Percentiles rank a stretch among this genome's conserved stretches.
phyloP scores from a whole-genome alignment of 768 basidiomycete genomes.

The Mycena rosella region DNA sequence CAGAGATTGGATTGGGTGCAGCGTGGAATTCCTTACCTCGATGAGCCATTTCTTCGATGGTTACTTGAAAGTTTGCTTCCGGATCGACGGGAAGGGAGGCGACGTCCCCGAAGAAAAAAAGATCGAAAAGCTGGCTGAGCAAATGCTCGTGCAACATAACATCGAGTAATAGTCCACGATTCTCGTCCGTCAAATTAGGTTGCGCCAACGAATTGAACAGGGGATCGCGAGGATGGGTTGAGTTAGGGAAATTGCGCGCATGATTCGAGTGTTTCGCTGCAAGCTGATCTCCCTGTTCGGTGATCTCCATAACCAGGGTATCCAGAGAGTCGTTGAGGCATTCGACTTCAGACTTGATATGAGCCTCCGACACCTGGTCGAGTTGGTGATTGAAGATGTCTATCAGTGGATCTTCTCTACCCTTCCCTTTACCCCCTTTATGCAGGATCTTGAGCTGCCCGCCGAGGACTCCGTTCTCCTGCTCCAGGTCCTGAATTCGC shows the following conservation, averaged over 20 bases:
- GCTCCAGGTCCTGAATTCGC: background rate
- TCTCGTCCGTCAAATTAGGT: background rate
- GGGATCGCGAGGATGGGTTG: background rate
- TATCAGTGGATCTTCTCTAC: background rate
- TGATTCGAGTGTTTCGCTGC: background rate
- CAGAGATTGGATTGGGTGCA: background rate
- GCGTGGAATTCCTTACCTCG: background rate
- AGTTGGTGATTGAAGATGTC: slow-evolving; percentile 30
- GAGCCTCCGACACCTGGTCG: slow-evolving; percentile 36
- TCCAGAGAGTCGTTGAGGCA: slow-evolving; percentile 33
- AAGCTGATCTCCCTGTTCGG: slow-evolving; percentile 14
- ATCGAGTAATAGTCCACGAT: slow-evolving; percentile 17
- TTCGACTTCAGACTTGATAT: slow-evolving; percentile 25
- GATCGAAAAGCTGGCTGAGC: background rate
- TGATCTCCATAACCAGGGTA: slow-evolving; percentile 22
- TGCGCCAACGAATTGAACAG: background rate
- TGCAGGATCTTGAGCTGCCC: slow-evolving; percentile 5
- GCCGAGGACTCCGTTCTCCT: background rate
- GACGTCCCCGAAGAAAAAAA: slow-evolving; percentile 11
- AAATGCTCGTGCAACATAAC: slow-evolving; percentile 4
- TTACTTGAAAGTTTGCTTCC: background rate
- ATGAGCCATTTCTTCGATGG: background rate
- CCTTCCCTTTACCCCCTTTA: background rate
- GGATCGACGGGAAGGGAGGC: background rate
- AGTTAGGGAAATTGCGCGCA: background rate